A percentile compares a stretch with the other conserved stretches of the same genome.
These are phyloP conservation scores for Boletellus deceptivus DNA, from an alignment of 1,284 basidiomycete genomes.

Conservation along the genomic window DNA sequence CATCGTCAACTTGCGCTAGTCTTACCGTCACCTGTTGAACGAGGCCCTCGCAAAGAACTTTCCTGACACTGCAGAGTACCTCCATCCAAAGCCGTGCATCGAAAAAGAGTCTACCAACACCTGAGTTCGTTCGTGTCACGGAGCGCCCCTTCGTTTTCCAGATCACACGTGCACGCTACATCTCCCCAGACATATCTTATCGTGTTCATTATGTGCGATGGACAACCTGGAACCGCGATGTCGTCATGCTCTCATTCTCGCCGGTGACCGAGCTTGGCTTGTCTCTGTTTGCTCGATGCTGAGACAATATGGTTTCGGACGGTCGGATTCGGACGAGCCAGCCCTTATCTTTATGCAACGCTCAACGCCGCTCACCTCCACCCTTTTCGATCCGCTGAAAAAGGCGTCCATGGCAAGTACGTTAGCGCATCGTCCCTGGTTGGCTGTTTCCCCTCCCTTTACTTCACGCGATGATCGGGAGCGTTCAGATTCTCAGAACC, in stretches of 20 bases:
- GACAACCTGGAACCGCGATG: not conserved
- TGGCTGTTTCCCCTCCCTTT: constrained; percentile 8
- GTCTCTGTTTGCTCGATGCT: constrained; percentile 1
- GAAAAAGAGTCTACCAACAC: constrained; percentile 12
- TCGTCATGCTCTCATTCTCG: not conserved
- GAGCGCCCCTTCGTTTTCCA: constrained; percentile 1
- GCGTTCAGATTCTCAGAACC: constrained; percentile 31
- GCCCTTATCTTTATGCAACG: constrained; percentile 24
- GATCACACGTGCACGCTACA: not conserved
- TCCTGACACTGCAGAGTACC: constrained; percentile 30
- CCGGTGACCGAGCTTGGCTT: constrained; percentile 2
- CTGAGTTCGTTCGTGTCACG: constrained; percentile 7
- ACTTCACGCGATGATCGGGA: constrained; percentile 29
- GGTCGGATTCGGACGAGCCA: constrained; percentile 12
- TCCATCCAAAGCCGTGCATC: constrained; percentile 15
- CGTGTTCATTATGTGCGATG: constrained; percentile 10
- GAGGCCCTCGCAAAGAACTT: constrained; percentile 34
- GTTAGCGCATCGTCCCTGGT: constrained; percentile 14
- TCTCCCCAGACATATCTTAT: constrained; percentile 1
- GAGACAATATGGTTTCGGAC: constrained; percentile 14
- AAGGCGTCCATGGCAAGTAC: constrained; percentile 15
- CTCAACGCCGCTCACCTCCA: constrained; percentile 11
- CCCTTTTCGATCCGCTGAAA: constrained; percentile 21
- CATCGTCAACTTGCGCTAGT: constrained; percentile 18
- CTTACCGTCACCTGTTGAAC: constrained; percentile 32